Percentiles rank a stretch among this genome's conserved stretches.
phyloP scores from a whole-genome alignment of 192 early-diverging fungal genomes.

The Backusella australiensis region DNA sequence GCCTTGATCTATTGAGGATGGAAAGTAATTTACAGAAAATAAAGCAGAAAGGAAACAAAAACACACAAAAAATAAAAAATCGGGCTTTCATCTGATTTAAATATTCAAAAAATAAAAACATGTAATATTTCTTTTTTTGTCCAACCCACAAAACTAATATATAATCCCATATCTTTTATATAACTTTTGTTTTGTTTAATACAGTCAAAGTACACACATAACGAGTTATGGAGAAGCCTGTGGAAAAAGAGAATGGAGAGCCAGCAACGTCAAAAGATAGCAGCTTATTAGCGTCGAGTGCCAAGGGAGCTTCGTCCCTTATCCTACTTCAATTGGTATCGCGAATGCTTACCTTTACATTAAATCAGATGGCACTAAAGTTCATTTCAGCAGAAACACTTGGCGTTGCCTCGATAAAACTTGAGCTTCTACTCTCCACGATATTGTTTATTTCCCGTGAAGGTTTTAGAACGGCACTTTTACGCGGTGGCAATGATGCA shows the following conservation, averaged over 20 bases:
- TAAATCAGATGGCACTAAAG: slow-evolving; percentile 77
- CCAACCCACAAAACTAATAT: not conserved
- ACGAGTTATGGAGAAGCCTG: not conserved
- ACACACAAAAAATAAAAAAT: not conserved
- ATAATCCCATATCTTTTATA: not conserved
- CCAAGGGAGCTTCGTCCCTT: slow-evolving; percentile 73
- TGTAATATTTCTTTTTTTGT: not conserved
- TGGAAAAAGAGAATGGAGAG: not conserved
- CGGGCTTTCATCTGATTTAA: not conserved
- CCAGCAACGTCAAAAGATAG: not conserved
- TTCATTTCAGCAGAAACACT: slow-evolving; percentile 70
- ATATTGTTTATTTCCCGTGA: slow-evolving; percentile 91
- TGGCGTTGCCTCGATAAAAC: slow-evolving; percentile 77
- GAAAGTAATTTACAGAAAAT: not conserved
- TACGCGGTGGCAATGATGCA: slow-evolving; percentile 42
- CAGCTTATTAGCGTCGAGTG: slow-evolving; percentile 51
- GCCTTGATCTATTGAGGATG: not conserved
- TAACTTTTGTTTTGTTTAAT: not conserved
- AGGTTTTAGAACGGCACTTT: slow-evolving; percentile 68
- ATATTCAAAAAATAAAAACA: not conserved
- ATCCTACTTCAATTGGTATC: slow-evolving; percentile 75
- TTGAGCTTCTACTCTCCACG: slow-evolving; percentile 87
- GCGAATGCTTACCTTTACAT: slow-evolving; percentile 73
- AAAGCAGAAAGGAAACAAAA: not conserved
- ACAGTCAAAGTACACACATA: too few species aligned